Base-by-base conservation (phyloP, 305 asterid species). In the Rubia tinctorum region DNA sequence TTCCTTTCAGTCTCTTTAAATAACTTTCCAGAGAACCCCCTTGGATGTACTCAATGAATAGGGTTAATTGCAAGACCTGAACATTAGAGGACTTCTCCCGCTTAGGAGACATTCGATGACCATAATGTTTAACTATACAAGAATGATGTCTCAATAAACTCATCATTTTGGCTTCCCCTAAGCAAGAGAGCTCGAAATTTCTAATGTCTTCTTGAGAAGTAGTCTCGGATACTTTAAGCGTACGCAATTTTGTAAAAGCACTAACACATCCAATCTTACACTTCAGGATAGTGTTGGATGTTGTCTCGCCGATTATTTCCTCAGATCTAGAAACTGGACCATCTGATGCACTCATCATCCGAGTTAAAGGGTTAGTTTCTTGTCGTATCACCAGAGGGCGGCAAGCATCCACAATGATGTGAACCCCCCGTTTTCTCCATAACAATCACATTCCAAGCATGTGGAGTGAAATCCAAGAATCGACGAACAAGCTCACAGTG, bases 401-500 rank as follows among this genome's bases (percentile, higher is more conserved):
- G 84, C 99, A 94, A 8, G 99, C 93, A 85, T 94, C 99, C 71
- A 94, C 99, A 73, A 92, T 87, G 96, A 90, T 86, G 37, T 95
- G 97, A 70, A 84, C 82, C 77, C 77, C 76, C 78, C n/a, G 88
- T 82, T 17, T 84, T 84, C 81, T 88, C 82, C 42, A 92, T 65
- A 74, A 85, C 80, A 53, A 94, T 77, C 22, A 92, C 97, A 80
- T 94, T 94, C 99, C 99, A 94, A 34, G 98, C 99, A 88, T 94
- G 99, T 0, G 96, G 99, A 1, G 84, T 82, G 75, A 92, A 92
- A 74, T 94, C 99, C 87, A 94, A 83, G 85, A 89, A 94, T 61
- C 99, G 98, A 72, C 99, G 82, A 77, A 94, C 91, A 74, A 94
- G 97, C 84, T 94, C 99, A 83, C 99, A 94, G 40, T 93, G 97